Evolutionary conservation across 2,329 filamentous ascomycete species (phyloP).

Genomic region (Calonectria crousiana): DNA sequence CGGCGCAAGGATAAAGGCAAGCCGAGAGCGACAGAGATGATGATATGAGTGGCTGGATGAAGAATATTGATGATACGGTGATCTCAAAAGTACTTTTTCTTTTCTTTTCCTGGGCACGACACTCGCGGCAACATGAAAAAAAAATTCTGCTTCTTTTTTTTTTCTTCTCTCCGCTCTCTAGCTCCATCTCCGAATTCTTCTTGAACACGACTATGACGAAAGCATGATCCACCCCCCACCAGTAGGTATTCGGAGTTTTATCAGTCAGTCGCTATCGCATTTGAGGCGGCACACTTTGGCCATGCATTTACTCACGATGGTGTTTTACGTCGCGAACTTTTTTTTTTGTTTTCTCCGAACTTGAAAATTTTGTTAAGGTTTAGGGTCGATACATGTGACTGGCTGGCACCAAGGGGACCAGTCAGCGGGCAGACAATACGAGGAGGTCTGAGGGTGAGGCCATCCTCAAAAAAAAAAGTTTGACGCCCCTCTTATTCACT

Average conservation of each 20-base stretch:
- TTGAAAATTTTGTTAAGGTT: not conserved
- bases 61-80: not conserved
- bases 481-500: not conserved
- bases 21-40: not conserved
- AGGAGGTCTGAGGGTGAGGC: not conserved
- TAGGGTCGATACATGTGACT: not conserved
- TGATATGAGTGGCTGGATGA: not conserved
- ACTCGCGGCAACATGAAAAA: not conserved
- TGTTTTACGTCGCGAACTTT: not conserved
- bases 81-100: slow-evolving; percentile 1
- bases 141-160: not conserved
- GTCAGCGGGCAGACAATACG: not conserved
- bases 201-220: not conserved
- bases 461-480: not conserved
- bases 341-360: not conserved
- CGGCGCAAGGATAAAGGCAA: not conserved
- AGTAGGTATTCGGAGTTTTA: not conserved
- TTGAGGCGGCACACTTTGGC: not conserved
- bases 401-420: not conserved
- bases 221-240: not conserved
- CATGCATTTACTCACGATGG: not conserved
- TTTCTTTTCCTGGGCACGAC: not conserved
- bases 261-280: not conserved
- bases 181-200: not conserved
- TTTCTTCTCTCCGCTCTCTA: not conserved